Base-by-base conservation (phyloP, 116 monocot genomes). In the Posidonia oceanica region DNA sequence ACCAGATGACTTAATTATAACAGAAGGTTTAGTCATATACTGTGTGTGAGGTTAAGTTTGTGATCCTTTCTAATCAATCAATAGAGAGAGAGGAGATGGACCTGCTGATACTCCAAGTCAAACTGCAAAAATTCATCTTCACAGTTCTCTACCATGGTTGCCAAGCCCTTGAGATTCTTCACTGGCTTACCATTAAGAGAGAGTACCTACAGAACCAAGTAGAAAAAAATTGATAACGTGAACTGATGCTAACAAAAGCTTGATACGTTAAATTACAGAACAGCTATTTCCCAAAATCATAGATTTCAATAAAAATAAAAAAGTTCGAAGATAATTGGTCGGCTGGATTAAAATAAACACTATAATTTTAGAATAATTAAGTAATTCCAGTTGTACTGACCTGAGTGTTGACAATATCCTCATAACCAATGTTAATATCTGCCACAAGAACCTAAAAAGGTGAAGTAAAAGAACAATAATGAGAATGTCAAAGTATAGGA, bases 321-420 rank as follows among this genome's bases (percentile, higher is more conserved):
- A 29, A 29, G 29, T 29, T 29, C 29, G 1, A 29, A 29, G 29
- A 29, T 29, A 29, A 29, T 29, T 29, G 29, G 29, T 29, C 29
- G 0, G 29, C 29, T 29, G 29, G 29, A 29, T 29, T 29, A 29
- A 29, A 29, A 29, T 0, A 29, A 29, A 29, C 29, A 29, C 29
- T 29, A 29, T 29, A 29, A 29, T 29, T 29, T 29, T 29, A 29
- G 1, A 68, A 68, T 36, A 53, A 3, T 21, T 0, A 41, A 53
- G 10, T 29, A 68, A 23, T 23, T 68, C 68, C 53, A n/a, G 8
- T 14, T 37, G 13, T 23, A 52, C 70, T 66, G 54, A 91, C 95
- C 95, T 96, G 95, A 81, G 86, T 88, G 59, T 96, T 96, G 42
- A 96, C 95, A 72, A 96, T 96, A 61, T 96, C 95, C 83, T 96